Base-by-base conservation (phyloP, 441 rosid genomes). In the Euphorbia schlechtendalii region DNA sequence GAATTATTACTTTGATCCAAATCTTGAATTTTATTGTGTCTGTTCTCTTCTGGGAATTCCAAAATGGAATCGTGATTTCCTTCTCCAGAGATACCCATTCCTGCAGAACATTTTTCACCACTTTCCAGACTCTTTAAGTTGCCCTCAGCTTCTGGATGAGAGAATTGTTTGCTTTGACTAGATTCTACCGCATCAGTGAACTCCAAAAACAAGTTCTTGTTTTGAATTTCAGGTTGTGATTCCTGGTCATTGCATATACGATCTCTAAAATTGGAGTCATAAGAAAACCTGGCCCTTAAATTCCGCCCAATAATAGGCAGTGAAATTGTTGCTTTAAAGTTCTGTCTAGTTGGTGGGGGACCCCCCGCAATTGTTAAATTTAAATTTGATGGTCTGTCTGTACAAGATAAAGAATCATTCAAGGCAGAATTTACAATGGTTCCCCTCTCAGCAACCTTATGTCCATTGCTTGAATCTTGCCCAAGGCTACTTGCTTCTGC, bases 351-450 rank as follows among this genome's bases (percentile, higher is more conserved):
- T 21, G 97, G 89, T 49, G 88, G 95, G 11, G 93, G 98, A 72
- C 98, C 99, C 58, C 99, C 97, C n/a, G 96, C 99, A 78, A 95
- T 91, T 40, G 90, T 86, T 55, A 86, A 78, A 49, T 78, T 84
- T 55, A 86, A 77, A 68, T 71, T 80, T 54, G 92, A 78, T 18
- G 69, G 71, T 15, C 21, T 69, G 54, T 66, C 76, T 46, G 66
- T 56, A 49, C 69, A 59, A 52, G 74, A 71, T 32, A 77, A 48
- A 48, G 64, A 46, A 22, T 48, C 59, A 45, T 61, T 81, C 43
- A 80, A 69, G 46, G 73, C 67, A 59, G 69, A 49, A 68, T 59
- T 56, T 15, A 56, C 72, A 52, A 53, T 52, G 40, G 24, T 71
- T 58, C 34, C 67, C 34, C 69, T 43, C 21, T 56, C 27, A 60